Evolutionary conservation across 2,329 filamentous ascomycete species (phyloP), one percentile per base, ranked within the genome.

Genomic region (Calonectria pteridis): DNA sequence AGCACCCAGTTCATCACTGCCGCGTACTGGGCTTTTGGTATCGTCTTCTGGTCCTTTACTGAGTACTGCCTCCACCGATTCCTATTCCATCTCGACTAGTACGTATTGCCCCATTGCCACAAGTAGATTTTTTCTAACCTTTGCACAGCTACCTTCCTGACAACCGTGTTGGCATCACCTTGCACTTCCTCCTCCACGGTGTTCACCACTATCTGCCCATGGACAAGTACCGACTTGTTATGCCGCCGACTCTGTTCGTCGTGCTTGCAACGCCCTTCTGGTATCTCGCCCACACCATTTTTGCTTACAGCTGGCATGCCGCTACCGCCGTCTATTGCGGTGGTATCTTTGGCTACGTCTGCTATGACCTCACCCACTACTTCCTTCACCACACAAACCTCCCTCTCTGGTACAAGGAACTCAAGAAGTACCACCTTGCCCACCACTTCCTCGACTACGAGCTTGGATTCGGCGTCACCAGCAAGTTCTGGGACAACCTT

Each of bases 151-250:
- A 92, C 82, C 93, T 99, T 14, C 97, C 97, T 0, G 95, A 99
- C 83, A 98, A 98, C 84, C 91, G 95, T 69, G 93, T 94, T n/a
- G 93, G 91, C 76, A 88, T 99, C 73, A 98, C 95, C 0, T 79
- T 93, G 26, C 97, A 99, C 84, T 99, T 99, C 86, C 87, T 98
- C 50, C 94, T 99, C 31, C 97, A 99, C 81, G 97, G 97, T 76
- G 95, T 99, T 76, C 97, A 99, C 83, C 97, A 99, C 85, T 99
- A 98, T 85, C 91, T 99, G 6, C 97, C 97, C n/a, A 98, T 99
- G 97, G 97, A 99, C 87, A 96, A 93, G 82, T 96, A 98, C 81
- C 93, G 97, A 74, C 93, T 99, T 13, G 97, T 99, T 77, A 98
- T 99, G 97, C 97, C 97, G 1, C 97, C 97, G 0, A 91, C 95